phyloP scores from a whole-genome alignment of 441 rosid genomes.

The Pelargonium myrrhifolium region DNA sequence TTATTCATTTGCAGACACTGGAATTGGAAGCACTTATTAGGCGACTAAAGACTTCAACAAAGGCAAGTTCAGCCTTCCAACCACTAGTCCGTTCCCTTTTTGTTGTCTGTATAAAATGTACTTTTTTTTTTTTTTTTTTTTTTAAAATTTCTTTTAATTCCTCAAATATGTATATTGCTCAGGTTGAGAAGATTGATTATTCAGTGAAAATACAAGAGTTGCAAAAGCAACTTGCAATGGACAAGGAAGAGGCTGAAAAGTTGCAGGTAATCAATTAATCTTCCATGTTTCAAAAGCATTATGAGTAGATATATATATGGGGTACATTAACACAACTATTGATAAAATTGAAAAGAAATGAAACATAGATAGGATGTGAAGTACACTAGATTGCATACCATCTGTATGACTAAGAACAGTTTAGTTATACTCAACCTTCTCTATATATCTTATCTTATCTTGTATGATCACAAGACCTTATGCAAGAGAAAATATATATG shows the following conservation, averaged over 20 bases:
- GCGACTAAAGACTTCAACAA: conserved; percentile 56
- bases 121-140: neutral
- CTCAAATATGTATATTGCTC: conserved; percentile 11
- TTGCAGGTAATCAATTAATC: conserved; percentile 44
- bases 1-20: conserved; percentile 39
- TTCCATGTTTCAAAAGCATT: conserved; percentile 7
- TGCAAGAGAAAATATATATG: neutral
- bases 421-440: neutral
- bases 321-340: neutral
- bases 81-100: neutral
- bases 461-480: neutral
- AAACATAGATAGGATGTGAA: neutral
- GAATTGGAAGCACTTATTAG: conserved; percentile 74
- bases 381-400: neutral
- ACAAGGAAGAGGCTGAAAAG: conserved; percentile 82
- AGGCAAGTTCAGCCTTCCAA: conserved; percentile 37
- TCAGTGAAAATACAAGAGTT: conserved; percentile 77
- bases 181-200: conserved; percentile 81
- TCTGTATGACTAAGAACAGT: neutral
- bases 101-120: neutral
- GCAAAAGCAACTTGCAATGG: conserved; percentile 84
- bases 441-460: neutral
- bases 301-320: neutral
- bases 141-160: conserved; percentile 1
- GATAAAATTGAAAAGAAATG: neutral